phyloP scores from a whole-genome alignment of 2,329 filamentous ascomycete species.

The Beauveria rudraprayagi region DNA sequence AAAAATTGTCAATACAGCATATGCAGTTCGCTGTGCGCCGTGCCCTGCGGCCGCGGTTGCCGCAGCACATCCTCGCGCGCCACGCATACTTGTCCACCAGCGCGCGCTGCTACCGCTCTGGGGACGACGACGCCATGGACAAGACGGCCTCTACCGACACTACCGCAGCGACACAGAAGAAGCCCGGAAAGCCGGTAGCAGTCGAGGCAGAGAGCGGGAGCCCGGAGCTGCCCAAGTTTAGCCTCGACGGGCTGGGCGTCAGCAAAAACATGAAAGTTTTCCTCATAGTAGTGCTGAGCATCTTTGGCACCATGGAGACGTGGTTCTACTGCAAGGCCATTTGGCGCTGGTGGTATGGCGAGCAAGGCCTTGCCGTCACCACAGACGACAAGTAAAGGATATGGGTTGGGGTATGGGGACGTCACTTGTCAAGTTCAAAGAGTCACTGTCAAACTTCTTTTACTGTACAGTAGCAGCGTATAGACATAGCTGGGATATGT shows the following conservation, averaged over 20 bases:
- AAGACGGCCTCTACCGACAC: not conserved
- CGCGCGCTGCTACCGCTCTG: not conserved
- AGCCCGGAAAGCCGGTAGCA: not conserved
- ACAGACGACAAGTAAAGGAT: not conserved
- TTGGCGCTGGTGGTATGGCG: constrained; percentile 21
- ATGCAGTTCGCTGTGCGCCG: not conserved
- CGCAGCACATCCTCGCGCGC: not conserved
- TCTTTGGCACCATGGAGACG: constrained; percentile 26
- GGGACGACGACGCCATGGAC: not conserved
- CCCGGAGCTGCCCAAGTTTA: constrained; percentile 19
- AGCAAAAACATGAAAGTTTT: constrained; percentile 21
- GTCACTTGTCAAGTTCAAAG: not conserved
- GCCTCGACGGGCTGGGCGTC: constrained; percentile 20
- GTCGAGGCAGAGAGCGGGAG: constrained; percentile 14
- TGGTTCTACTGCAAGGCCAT: constrained; percentile 25
- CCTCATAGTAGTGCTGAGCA: constrained; percentile 19
- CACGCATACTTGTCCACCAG: not conserved
- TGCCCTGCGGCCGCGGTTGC: not conserved
- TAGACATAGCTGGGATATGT: not conserved
- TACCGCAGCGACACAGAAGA: not conserved
- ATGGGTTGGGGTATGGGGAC: not conserved
- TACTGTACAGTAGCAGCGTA: not conserved
- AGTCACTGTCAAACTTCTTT: not conserved
- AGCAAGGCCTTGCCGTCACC: not conserved
- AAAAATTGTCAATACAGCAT: not conserved